Conservation (phyloP, 2,329 filamentous ascomycete species). For the Furcasterigmium sp. region DNA sequence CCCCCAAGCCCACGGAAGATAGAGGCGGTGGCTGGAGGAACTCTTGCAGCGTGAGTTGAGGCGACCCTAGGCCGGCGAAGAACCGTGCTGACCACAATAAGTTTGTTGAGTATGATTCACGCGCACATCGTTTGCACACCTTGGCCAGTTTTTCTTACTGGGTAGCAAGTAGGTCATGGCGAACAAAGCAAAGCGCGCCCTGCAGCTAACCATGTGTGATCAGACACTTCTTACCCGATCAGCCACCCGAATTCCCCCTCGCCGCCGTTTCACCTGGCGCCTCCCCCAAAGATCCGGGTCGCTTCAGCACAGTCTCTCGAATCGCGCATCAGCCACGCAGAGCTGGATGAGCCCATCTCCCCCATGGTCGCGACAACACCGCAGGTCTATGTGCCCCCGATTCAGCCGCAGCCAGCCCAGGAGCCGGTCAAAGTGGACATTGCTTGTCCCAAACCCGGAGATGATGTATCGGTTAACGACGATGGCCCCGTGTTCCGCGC, state of each 20-base stretch:
- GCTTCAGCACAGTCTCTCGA: conserved; percentile 85
- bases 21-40: conserved; percentile 91
- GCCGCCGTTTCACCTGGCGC: conserved; percentile 65
- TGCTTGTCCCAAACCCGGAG: conserved; percentile 76
- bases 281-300: conserved; percentile 72
- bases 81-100: too few species aligned
- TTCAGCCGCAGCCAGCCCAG: conserved; percentile 14
- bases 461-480: conserved; percentile 79
- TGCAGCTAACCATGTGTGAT: not conserved
- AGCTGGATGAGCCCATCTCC: conserved; percentile 57
- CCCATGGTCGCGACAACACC: conserved; percentile 33
- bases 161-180: conserved; percentile 72
- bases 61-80: too few species aligned
- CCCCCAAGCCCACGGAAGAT: conserved; percentile 77
- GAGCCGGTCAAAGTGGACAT: conserved; percentile 77
- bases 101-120: conserved; percentile 96
- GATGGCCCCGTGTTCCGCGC: conserved; percentile 94
- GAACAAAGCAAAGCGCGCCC: too few species aligned
- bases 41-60: conserved; percentile 71
- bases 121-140: conserved; percentile 82
- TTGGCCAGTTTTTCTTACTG: conserved; percentile 93
- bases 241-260: conserved; percentile 63
- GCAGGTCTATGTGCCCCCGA: conserved; percentile 11
- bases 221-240: conserved; percentile 37
- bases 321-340: conserved; percentile 71